Evolutionary conservation across 2,329 filamentous ascomycete genomes (phyloP).

Genomic region (Fusarium nodosum): DNA sequence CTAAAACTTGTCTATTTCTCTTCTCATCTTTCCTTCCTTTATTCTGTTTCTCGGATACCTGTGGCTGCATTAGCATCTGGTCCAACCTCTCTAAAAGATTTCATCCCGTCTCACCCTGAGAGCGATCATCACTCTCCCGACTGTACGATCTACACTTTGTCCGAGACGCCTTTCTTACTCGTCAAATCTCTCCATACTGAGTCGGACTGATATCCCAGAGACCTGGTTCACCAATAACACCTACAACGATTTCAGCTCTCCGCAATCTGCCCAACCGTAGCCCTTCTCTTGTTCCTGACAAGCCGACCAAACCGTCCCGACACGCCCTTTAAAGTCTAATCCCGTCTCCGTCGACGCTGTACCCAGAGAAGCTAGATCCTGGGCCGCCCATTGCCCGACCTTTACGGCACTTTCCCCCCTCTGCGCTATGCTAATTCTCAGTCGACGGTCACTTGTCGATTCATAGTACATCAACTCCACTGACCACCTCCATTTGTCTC

Average conservation of each 20-base stretch:
- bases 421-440: slow-evolving; percentile 45
- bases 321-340: slow-evolving; percentile 44
- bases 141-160: background rate
- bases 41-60: slow-evolving; percentile 1
- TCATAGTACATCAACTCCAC: slow-evolving; percentile 36
- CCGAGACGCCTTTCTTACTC: background rate
- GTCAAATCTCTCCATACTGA: background rate
- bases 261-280: slow-evolving; percentile 2
- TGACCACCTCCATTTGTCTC: slow-evolving; percentile 27
- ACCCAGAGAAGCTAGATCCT: slow-evolving; percentile 42
- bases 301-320: slow-evolving; percentile 23
- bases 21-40: slow-evolving; percentile 2
- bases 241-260: slow-evolving; percentile 12
- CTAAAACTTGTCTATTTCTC: slow-evolving; percentile 18
- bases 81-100: slow-evolving; percentile 12
- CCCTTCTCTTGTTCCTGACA: slow-evolving; percentile 27
- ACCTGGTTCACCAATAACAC: slow-evolving; percentile 3
- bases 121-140: slow-evolving; percentile 11
- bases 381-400: slow-evolving; percentile 38
- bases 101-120: slow-evolving; percentile 10
- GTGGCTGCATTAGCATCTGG: slow-evolving; percentile 15
- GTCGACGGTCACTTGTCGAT: slow-evolving; percentile 41
- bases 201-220: slow-evolving; percentile 3
- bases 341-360: slow-evolving; percentile 39
- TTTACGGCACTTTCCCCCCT: slow-evolving; percentile 34